Evolutionary conservation across 768 basidiomycete genomes (phyloP).

Genomic region (Gloeopeniophorella convolvens): DNA sequence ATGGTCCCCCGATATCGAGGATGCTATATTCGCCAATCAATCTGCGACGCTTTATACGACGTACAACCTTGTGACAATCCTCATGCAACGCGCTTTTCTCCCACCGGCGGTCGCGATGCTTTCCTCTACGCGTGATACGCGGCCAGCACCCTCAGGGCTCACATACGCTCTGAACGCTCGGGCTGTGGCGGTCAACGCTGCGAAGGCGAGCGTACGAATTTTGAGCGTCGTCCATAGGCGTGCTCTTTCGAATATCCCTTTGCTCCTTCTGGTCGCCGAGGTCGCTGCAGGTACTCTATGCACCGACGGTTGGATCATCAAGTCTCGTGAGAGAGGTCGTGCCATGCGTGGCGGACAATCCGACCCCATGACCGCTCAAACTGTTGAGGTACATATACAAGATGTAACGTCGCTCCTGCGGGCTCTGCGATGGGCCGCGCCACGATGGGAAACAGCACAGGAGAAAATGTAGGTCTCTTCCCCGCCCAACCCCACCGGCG

Average conservation of each 20-base stretch:
- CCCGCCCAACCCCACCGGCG: neutral
- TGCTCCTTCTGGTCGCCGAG: constrained; percentile 15
- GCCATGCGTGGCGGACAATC: neutral
- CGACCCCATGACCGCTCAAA: neutral
- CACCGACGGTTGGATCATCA: constrained; percentile 18
- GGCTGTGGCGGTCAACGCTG: constrained; percentile 14
- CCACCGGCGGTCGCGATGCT: constrained; percentile 28
- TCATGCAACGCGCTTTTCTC: constrained; percentile 75
- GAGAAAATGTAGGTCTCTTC: constrained; percentile 7
- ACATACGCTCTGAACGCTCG: constrained; percentile 12
- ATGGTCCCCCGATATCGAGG: constrained; percentile 38
- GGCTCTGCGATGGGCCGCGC: constrained; percentile 16
- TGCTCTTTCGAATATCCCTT: constrained; percentile 15
- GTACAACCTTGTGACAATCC: constrained; percentile 60
- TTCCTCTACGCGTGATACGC: neutral
- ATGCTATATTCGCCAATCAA: constrained; percentile 35
- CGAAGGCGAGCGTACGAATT: constrained; percentile 12
- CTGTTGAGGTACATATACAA: constrained; percentile 9
- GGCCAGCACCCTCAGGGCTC: neutral
- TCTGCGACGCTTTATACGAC: constrained; percentile 37
- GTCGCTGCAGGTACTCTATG: constrained; percentile 16
- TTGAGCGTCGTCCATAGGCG: constrained; percentile 13
- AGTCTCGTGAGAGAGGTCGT: constrained; percentile 3
- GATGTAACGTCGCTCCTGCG: constrained; percentile 10
- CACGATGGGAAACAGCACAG: constrained; percentile 19